Percentiles rank a stretch among this genome's conserved stretches.
Conservation (phyloP, 2,329 filamentous ascomycete genomes). For the Monosporascus ibericus region DNA sequence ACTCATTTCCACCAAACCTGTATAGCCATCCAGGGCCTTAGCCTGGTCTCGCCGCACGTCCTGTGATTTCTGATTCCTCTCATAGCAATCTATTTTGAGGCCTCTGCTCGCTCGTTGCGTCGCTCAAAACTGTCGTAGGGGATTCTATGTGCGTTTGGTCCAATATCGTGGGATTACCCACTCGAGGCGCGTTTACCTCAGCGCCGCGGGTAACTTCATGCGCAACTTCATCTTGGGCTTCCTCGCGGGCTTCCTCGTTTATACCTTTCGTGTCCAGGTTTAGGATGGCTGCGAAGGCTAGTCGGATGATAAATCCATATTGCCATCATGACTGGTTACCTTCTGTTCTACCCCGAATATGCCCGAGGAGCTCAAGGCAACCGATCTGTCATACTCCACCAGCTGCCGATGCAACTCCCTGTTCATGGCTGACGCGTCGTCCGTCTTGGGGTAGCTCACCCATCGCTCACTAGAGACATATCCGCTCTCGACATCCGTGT, state of each 20-base stretch:
- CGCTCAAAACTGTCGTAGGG: background rate
- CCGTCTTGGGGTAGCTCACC: background rate
- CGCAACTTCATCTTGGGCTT: background rate
- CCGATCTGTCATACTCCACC: background rate
- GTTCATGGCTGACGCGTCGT: background rate
- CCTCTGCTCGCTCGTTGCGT: background rate
- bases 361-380: background rate
- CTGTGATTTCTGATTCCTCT: background rate
- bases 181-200: background rate
- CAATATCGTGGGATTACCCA: background rate
- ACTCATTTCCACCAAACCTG: too few species aligned
- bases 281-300: too few species aligned
- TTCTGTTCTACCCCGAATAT: background rate
- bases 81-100: background rate
- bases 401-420: background rate
- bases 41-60: background rate
- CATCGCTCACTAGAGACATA: background rate
- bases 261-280: too few species aligned
- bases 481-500: conserved; percentile 7
- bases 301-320: background rate
- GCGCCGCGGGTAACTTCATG: background rate
- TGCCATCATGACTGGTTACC: background rate
- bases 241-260: too few species aligned
- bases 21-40: background rate
- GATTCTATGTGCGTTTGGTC: background rate